A percentile compares a stretch with the other conserved stretches of the same genome.
Conservation (phyloP, 192 early-diverging fungal genomes). For the Allomyces javanicus region DNA sequence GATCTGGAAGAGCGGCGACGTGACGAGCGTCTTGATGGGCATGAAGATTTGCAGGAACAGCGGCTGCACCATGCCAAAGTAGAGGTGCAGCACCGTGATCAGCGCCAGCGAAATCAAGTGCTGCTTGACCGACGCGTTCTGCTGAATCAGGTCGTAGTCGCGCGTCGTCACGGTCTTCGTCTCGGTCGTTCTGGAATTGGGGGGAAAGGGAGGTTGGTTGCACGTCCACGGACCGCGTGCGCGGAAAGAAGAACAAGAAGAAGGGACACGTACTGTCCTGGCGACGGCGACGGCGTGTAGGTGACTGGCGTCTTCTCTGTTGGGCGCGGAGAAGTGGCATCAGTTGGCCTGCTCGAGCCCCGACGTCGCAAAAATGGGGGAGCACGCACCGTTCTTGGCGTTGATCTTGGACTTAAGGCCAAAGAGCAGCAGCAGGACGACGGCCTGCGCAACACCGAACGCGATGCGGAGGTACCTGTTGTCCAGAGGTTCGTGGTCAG, state of each 20-base stretch:
- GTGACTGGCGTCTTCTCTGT: conserved; percentile 56
- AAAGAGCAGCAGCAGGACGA: conserved; percentile 20
- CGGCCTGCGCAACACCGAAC: conserved; percentile 35
- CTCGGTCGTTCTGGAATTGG: no score
- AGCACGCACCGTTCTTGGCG: conserved; percentile 46
- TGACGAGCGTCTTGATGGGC: conserved; percentile 46
- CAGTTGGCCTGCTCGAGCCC: not conserved
- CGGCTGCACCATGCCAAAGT: conserved; percentile 73
- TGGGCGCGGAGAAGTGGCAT: not conserved
- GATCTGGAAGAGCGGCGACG: conserved; percentile 55
- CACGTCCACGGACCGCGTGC: conserved; percentile 21
- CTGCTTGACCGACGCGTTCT: conserved; percentile 47
- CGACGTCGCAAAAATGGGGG: not conserved
- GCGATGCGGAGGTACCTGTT: conserved; percentile 29
- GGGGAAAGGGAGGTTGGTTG: conserved; percentile 30
- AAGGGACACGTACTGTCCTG: conserved; percentile 7
- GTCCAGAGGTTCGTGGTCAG: conserved; percentile 37
- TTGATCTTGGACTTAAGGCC: conserved; percentile 28
- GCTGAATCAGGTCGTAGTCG: conserved; percentile 58
- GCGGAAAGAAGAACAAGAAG: not conserved
- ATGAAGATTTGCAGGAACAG: conserved; percentile 70
- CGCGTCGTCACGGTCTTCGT: not conserved
- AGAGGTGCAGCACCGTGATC: conserved; percentile 63
- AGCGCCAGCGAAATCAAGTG: conserved; percentile 45
- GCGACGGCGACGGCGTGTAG: conserved; percentile 55